Evolutionary conservation across 768 basidiomycete genomes (phyloP).

Genomic region (Termitomyces sp.): DNA sequence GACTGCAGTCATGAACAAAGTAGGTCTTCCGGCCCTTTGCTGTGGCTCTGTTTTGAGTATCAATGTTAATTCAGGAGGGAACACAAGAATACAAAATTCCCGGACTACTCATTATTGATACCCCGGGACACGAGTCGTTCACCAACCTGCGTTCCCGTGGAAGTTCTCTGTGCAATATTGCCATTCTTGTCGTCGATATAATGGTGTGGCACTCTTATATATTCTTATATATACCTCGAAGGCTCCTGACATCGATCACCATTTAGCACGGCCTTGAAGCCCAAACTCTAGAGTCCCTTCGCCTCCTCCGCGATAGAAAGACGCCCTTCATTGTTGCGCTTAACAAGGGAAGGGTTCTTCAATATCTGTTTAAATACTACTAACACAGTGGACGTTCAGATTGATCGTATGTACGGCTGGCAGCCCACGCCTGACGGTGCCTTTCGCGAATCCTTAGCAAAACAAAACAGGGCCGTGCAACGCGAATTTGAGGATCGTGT

Average conservation of each 20-base stretch:
- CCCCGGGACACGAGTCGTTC: slow-evolving; percentile 99
- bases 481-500: slow-evolving; percentile 92
- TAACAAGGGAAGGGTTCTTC: slow-evolving; percentile 65
- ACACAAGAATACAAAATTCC: slow-evolving; percentile 93
- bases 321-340: slow-evolving; percentile 98
- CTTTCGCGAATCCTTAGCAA: slow-evolving; percentile 85
- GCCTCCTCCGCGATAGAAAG: slow-evolving; percentile 85
- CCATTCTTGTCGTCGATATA: slow-evolving; percentile 98
- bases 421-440: slow-evolving; percentile 69
- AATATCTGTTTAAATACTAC: not conserved
- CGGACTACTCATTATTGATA: slow-evolving; percentile 93
- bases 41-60: not conserved
- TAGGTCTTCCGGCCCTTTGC: slow-evolving; percentile 17
- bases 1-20: slow-evolving; percentile 90
- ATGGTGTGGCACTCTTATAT: slow-evolving; percentile 53
- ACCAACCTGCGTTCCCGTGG: slow-evolving; percentile 94
- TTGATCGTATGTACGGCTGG: slow-evolving; percentile 98
- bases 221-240: not conserved
- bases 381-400: slow-evolving; percentile 39
- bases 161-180: slow-evolving; percentile 97
- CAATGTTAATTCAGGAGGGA: slow-evolving; percentile 46
- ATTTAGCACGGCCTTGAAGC: slow-evolving; percentile 90
- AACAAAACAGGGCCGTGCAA: slow-evolving; percentile 73
- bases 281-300: slow-evolving; percentile 96
- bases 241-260: slow-evolving; percentile 3